Percentiles rank a stretch among this genome's conserved stretches.
phyloP scores from a whole-genome alignment of 1,284 basidiomycete genomes.

The Boletus semigastroideus region DNA sequence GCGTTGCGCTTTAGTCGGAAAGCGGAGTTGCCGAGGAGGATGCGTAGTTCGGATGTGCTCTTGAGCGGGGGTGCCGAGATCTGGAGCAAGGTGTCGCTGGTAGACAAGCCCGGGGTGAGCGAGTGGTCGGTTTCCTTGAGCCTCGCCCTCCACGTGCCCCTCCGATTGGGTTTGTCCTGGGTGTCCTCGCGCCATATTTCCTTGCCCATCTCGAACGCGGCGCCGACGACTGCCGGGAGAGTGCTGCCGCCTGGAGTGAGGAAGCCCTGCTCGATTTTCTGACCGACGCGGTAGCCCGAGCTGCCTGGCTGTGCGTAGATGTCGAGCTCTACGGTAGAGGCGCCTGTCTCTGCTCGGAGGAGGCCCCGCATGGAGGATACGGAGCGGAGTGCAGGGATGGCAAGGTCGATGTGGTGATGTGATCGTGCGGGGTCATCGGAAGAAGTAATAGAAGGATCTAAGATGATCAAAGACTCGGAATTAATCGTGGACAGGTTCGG shows the following conservation, averaged over 20 bases:
- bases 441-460: slow-evolving; percentile 16
- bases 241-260: slow-evolving; percentile 33
- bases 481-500: slow-evolving; percentile 29
- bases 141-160: slow-evolving; percentile 16
- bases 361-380: slow-evolving; percentile 43
- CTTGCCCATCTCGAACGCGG: slow-evolving; percentile 17
- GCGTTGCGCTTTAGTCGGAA: slow-evolving; percentile 57
- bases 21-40: slow-evolving; percentile 59
- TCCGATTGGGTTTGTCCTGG: slow-evolving; percentile 9
- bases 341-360: slow-evolving; percentile 43
- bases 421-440: slow-evolving; percentile 24
- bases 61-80: slow-evolving; percentile 45
- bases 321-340: slow-evolving; percentile 44
- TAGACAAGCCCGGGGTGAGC: slow-evolving; percentile 32
- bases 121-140: slow-evolving; percentile 6
- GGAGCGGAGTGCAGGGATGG: slow-evolving; percentile 37
- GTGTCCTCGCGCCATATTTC: slow-evolving; percentile 24
- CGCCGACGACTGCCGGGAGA: slow-evolving; percentile 3
- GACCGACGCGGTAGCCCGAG: slow-evolving; percentile 40
- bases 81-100: slow-evolving; percentile 54
- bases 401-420: slow-evolving; percentile 7
- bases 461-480: slow-evolving; percentile 26
- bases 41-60: slow-evolving; percentile 54
- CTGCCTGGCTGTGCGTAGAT: slow-evolving; percentile 30
- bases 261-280: slow-evolving; percentile 35